Evolutionary conservation across 2,329 filamentous ascomycete genomes (phyloP).

Genomic region (Hirsutella minnesotensis): DNA sequence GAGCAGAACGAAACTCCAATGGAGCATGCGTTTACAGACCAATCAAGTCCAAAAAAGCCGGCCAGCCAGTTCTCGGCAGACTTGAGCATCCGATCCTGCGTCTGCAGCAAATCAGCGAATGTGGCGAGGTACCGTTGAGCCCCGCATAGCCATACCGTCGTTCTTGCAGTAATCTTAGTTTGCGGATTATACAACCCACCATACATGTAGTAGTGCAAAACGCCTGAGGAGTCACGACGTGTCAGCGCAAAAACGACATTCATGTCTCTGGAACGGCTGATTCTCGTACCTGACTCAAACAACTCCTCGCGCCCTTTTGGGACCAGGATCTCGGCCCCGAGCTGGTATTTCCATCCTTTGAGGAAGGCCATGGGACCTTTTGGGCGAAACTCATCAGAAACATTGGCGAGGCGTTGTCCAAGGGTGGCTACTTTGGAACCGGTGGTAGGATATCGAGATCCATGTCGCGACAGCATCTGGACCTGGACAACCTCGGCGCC

Average conservation of each 20-base stretch:
- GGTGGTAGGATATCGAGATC: conserved; percentile 59
- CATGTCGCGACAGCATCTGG: conserved; percentile 62
- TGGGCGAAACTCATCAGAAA: conserved; percentile 40
- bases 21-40: conserved; percentile 22
- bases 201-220: conserved; percentile 63
- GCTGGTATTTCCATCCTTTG: conserved; percentile 54
- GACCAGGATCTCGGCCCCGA: conserved; percentile 61
- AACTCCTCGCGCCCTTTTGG: conserved; percentile 62
- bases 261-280: background rate
- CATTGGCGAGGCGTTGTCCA: conserved; percentile 44
- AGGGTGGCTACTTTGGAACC: conserved; percentile 42
- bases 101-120: conserved; percentile 23
- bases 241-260: background rate
- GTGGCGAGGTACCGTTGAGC: background rate
- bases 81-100: conserved; percentile 67
- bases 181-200: conserved; percentile 58
- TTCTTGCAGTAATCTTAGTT: conserved; percentile 61
- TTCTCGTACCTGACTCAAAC: conserved; percentile 44
- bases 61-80: conserved; percentile 68
- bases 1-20: background rate
- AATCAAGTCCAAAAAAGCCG: conserved; percentile 67
- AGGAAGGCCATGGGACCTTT: conserved; percentile 52
- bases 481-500: conserved; percentile 60
- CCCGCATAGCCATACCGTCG: conserved; percentile 34
- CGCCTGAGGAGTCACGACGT: conserved; percentile 26